Base-by-base conservation (phyloP, 805 yeast genomes). In the Starmerella davenportii region DNA sequence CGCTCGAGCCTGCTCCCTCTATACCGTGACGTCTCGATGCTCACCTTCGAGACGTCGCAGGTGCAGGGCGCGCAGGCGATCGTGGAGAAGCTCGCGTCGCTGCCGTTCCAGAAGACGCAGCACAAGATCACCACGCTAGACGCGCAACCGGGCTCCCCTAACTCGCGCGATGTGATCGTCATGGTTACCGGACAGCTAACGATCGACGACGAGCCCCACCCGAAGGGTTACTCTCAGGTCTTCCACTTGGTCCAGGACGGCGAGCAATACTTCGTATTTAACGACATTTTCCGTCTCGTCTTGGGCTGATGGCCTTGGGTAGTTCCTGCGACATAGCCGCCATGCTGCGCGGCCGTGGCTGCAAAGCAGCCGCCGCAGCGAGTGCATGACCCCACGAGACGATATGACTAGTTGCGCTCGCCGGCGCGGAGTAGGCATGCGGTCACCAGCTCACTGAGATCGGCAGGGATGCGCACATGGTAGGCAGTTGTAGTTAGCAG, bases 181-280 rank as follows among this genome's bases (percentile, higher is more conserved):
- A 77, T 90, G 90, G 95, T 90, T 52, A 90, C 98, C 39, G 98
- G 98, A 47, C 95, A 81, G 61, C 70, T 90, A 49, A 63, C 84
- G 52, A 69, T 78, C 48, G 98, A 90, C 59, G 96, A 87, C 47
- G 96, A 90, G 66, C 79, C 76, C 58, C 84, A 82, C 61, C 74
- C 95, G 41, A 95, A 87, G 63, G 76, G 94, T 64, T 90, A 85
- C 65, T 81, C 96, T 24, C 98, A 90, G 65, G 93, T 82, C 35
- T 90, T 90, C 75, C 96, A 90, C 59, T 73, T 90, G 64, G 76
- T 84, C 46, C 95, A 94, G 48, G 98, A 90, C 43, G 81, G 78
- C 38, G 72, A 70, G 56, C 78, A 92, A 24, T 90, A 85, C 69
- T 90, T 75, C 56, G 96, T 90, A 43, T 79, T 82, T 65, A 90